A percentile compares a stretch with the other conserved stretches of the same genome.
These are phyloP conservation scores for Lophiotrema nucula DNA, from an alignment of 495 filamentous ascomycete species.

Conservation along the genomic window DNA sequence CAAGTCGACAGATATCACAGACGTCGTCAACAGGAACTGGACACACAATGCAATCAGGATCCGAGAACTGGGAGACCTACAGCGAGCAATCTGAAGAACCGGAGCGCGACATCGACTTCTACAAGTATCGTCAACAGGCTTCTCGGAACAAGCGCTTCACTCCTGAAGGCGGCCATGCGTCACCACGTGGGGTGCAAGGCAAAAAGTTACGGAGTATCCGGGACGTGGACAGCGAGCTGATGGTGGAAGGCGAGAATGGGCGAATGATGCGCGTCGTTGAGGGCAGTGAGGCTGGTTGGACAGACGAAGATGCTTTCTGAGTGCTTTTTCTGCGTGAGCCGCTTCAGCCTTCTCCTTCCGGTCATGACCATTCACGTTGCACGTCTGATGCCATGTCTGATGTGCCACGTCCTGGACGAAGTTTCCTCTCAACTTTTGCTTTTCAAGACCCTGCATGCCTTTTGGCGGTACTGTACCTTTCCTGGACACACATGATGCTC, in stretches of 20 bases:
- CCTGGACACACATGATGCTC: background rate
- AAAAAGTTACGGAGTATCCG: conserved; percentile 35
- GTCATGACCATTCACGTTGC: background rate
- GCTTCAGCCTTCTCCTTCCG: background rate
- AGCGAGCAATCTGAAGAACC: conserved; percentile 47
- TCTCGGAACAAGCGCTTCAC: conserved; percentile 62
- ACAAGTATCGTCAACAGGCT: conserved; percentile 72
- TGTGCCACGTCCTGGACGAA: conserved; percentile 24
- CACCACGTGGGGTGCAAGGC: conserved; percentile 44
- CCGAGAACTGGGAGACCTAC: conserved; percentile 96
- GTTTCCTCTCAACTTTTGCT: conserved; percentile 14
- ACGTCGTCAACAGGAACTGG: conserved; percentile 53
- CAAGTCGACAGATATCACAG: conserved; percentile 68
- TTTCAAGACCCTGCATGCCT: conserved; percentile 3
- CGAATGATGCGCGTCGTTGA: conserved; percentile 36
- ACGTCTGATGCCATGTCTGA: conserved; percentile 6
- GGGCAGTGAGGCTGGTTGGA: conserved; percentile 47
- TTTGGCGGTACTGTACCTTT: background rate
- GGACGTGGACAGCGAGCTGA: conserved; percentile 29
- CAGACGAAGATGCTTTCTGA: conserved; percentile 43
- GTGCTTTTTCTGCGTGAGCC: background rate
- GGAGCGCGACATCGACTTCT: conserved; percentile 71
- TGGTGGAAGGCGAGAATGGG: conserved; percentile 35
- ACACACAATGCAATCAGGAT: conserved; percentile 68
- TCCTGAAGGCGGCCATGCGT: conserved; percentile 54